A percentile compares a stretch with the other conserved stretches of the same genome.
Evolutionary conservation across 2,329 filamentous ascomycete species (phyloP).

Genomic region (Emmonsiellopsis sp.): DNA sequence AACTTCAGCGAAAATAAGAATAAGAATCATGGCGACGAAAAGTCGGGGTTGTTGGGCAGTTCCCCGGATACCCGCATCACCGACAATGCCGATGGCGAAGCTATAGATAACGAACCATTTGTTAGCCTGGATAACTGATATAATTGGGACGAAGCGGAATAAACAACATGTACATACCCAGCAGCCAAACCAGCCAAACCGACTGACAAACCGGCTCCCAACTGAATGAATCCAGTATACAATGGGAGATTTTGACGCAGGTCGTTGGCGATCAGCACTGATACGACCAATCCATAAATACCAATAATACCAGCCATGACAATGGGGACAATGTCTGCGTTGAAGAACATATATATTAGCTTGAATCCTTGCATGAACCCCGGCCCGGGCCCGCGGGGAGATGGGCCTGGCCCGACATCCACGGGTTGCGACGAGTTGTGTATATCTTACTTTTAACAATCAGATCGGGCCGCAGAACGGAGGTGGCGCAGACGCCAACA

Average conservation of each 20-base stretch:
- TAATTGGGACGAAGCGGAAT: too few species aligned
- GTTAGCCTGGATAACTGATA: not conserved
- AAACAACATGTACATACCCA: slow-evolving; percentile 34
- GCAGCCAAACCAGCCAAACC: slow-evolving; percentile 75
- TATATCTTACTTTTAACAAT: slow-evolving; percentile 90
- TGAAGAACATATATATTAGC: too few species aligned
- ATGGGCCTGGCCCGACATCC: not conserved
- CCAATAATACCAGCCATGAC: slow-evolving; percentile 99
- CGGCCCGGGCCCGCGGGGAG: slow-evolving; percentile 1
- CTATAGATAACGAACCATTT: slow-evolving; percentile 23
- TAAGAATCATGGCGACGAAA: slow-evolving; percentile 96
- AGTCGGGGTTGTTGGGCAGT: slow-evolving; percentile 49
- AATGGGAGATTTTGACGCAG: slow-evolving; percentile 63
- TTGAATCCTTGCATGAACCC: too few species aligned
- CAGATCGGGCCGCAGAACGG: slow-evolving; percentile 92
- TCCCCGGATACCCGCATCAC: slow-evolving; percentile 44
- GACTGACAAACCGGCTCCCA: slow-evolving; percentile 73
- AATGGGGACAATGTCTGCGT: slow-evolving; percentile 89
- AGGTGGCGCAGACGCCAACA: slow-evolving; percentile 97
- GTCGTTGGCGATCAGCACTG: slow-evolving; percentile 74
- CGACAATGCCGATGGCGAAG: slow-evolving; percentile 80
- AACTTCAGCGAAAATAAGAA: slow-evolving; percentile 99
- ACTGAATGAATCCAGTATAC: slow-evolving; percentile 76
- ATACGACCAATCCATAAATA: slow-evolving; percentile 91
- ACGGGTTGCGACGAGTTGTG: not conserved